Evolutionary conservation across 768 basidiomycete genomes (phyloP), one percentile per base, ranked within the genome.

Genomic region (Boletus huronensis): DNA sequence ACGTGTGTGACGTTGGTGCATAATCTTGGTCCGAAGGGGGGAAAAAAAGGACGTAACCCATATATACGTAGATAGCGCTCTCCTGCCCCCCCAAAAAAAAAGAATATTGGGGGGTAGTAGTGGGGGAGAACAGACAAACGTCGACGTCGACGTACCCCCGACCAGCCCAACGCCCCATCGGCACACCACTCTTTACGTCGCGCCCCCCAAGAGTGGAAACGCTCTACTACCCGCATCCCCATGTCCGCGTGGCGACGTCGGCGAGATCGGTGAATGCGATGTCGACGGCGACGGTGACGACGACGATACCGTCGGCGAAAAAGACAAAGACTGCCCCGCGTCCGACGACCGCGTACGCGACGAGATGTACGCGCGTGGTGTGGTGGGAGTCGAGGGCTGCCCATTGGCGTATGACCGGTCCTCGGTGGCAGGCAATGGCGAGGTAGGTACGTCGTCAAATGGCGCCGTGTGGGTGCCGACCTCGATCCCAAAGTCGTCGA

Each of bases 401-500:
- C 35, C 25, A 7, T 25, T 36, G 7, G 23, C 13, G 7, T 79
- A 81, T 21, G 72, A 66, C 55, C 25, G 74, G 55, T 31, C 58
- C 32, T 72, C 60, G 5, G 66, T 53, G 3, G 58, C 57, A 11
- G 68, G 49, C 17, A 65, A 62, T 2, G 45, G 19, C 1, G 45
- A 25, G 6, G 50, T 39, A 3, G 43, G 53, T 2, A 39, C 50
- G 1, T 69, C 67, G 21, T 60, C 64, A 26, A 57, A 61, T 1
- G 58, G 1, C 16, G 40, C 45, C 2, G 52, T 14, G 31, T 53
- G 57, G 26, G 64, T 16, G 32, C 46, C 49, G 35, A 58, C 57
- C 13, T 82, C 82, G 49, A 78, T 52, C 3, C 77, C 77, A 59
- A 77, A 83, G 34, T 84, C 85, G 50, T 90, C 88, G 14, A 78